These are phyloP conservation scores for Lavandula angustifolia DNA, from an alignment of 257 asterid genomes.

Conservation along the genomic window DNA sequence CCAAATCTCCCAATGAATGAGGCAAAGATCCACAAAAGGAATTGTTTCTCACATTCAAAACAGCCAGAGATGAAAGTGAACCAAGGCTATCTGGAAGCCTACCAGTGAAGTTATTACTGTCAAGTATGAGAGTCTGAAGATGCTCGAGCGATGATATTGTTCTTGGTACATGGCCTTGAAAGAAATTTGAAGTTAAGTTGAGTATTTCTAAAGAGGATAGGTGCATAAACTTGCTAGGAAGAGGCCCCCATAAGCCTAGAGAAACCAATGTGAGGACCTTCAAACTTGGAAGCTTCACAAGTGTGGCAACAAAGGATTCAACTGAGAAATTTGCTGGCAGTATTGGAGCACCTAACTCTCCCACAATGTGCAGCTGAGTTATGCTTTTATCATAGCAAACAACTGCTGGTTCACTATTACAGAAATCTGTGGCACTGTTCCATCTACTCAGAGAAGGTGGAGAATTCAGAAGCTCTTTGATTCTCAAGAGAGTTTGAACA, in stretches of 20 bases:
- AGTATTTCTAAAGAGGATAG: constrained; percentile 72
- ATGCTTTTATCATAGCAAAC: constrained; percentile 70
- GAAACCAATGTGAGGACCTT: constrained; percentile 82
- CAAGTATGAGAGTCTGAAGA: constrained; percentile 71
- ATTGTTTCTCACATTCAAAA: constrained; percentile 65
- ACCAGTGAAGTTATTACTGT: constrained; percentile 67
- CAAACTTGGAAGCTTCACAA: constrained; percentile 55
- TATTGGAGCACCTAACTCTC: constrained; percentile 38
- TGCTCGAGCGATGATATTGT: constrained; percentile 44
- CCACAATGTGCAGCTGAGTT: constrained; percentile 82
- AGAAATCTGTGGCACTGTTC: constrained; percentile 58
- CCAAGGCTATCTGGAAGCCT: constrained; percentile 51
- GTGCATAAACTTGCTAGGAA: constrained; percentile 52
- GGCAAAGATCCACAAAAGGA: constrained; percentile 62
- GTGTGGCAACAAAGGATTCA: constrained; percentile 58
- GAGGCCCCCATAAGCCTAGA: constrained; percentile 79
- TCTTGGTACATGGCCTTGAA: constrained; percentile 54
- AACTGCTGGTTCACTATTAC: constrained; percentile 61
- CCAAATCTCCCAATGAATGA: constrained; percentile 47
- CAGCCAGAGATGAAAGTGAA: constrained; percentile 60
- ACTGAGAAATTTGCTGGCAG: constrained; percentile 66
- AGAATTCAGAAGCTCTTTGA: constrained; percentile 50
- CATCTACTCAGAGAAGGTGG: constrained; percentile 49
- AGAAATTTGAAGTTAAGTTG: constrained; percentile 76
- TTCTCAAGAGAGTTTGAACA: constrained; percentile 48